Base-by-base conservation (phyloP, 2,329 filamentous ascomycete species). In the Rutstroemia sydowiana region DNA sequence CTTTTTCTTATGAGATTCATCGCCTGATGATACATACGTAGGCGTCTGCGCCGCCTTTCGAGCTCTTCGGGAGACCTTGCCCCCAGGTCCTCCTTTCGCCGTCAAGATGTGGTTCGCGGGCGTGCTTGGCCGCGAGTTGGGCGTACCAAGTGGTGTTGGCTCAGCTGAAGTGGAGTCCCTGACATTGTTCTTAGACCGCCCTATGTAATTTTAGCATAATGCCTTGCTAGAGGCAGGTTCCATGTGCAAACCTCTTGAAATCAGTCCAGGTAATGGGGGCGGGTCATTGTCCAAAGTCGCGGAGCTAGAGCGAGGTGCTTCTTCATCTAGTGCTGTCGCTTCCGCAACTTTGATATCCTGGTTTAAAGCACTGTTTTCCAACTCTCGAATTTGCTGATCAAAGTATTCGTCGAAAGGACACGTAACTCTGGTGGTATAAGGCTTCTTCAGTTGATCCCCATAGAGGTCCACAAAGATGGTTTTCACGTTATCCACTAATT, bases 321-420 rank as follows among this genome's bases (percentile, higher is more conserved):
- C 56, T 54, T 60, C 56, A 18, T 57, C 42, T 18, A 58, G 55
- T 8, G 58, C 55, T 23, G 61, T 53, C 48, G 61, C 57, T 51
- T 66, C 59, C 39, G 60, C 53, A 18, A 56, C 53, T 52, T 55
- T 56, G 31, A 46, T 54, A 37, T 66, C 65, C 51, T 59, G 57
- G 50, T 63, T 65, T 32, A 63, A 34, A 49, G 72, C 76, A 23
- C 75, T 73, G 57, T 78, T 79, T 64, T 84, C 89, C 18, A 98
- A 76, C 67, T 95, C 88, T 59, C 82, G 79, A 56, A 97, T 74
- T 70, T 97, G 90, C 64, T 95, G 87, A 66, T 97, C 88, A 68
- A 97, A 98, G 70, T 96, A 97, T 61, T 85, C 78, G 65, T 95
- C 89, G 66, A 98, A 98, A 46, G 81, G 78, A 71, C 90, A 95